Evolutionary conservation across 306 rosid species (phyloP), one percentile per base, ranked within the genome.

Genomic region (Trifolium repens): DNA sequence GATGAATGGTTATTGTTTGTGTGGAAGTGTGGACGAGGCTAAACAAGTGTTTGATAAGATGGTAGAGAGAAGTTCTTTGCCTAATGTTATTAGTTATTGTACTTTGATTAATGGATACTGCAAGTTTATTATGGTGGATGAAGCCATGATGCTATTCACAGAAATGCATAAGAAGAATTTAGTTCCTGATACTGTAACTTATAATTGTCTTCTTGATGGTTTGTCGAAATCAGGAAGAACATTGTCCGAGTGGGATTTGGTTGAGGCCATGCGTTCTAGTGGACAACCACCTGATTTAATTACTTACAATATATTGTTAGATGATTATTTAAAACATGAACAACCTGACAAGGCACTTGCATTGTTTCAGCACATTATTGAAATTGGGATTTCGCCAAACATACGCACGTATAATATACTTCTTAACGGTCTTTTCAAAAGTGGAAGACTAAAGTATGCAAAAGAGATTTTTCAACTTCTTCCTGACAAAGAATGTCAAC

Each of bases 101-200:
- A 75, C 84, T 32, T 80, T 80, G 80, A 80, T 80, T 61, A 75
- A 75, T 61, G 84, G 80, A 26, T 80, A 69, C 43, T 81, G 80
- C 47, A 75, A 75, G 80, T 9, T 43, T 52, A 69, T 53, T 53
- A 75, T 54, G 84, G 69, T 75, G 46, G 84, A 81, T 75, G 84
- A 75, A 39, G 84, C 84, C 40, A 52, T 69, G 67, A 9, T 5
- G 77, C 63, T 75, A 7, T 70, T 81, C 8, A 69, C 44, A 2
- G 80, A 75, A 42, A 81, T 81, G 80, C 69, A 80, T 17, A 10
- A 42, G 73, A 42, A 57, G 35, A 75, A 80, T 24, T 75, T 80
- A 63, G 84, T 75, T 69, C 84, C 80, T 3, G 80, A 81, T 69
- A 62, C 80, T 3, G 47, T 63, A 16, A 81, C 80, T 62, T 81